Percentiles rank a stretch among this genome's conserved stretches.
Conservation (phyloP, 306 rosid species). For the Vigna angularis region DNA sequence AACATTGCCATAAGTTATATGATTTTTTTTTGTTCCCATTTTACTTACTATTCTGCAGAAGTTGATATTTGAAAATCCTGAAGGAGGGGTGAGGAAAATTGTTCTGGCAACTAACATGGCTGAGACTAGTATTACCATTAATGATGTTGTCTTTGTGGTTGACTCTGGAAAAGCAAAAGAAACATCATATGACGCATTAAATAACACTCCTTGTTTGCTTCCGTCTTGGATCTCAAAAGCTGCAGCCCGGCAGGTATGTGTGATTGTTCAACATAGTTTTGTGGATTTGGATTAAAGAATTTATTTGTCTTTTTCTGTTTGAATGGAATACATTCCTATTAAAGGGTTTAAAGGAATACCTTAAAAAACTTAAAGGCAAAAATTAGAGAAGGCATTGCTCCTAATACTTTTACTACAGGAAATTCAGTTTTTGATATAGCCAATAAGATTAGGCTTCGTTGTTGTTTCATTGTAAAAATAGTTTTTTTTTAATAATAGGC, state of each 20-base stretch:
- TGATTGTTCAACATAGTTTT: slow-evolving; percentile 35
- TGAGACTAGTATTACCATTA: slow-evolving; percentile 94
- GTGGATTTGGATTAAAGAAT: slow-evolving; percentile 30
- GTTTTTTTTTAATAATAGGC: neutral
- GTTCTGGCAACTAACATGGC: slow-evolving; percentile 98
- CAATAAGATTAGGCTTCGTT: slow-evolving; percentile 6
- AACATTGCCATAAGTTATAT: slow-evolving; percentile 5
- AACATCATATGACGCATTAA: slow-evolving; percentile 95
- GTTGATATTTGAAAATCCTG: slow-evolving; percentile 86
- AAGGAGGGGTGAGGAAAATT: slow-evolving; percentile 87
- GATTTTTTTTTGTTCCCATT: slow-evolving; percentile 31
- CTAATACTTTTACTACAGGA: slow-evolving; percentile 22
- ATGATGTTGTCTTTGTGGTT: slow-evolving; percentile 90
- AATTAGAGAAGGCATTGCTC: slow-evolving; percentile 11
- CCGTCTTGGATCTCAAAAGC: slow-evolving; percentile 99
- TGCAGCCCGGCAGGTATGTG: slow-evolving; percentile 86
- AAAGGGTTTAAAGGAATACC: slow-evolving; percentile 33
- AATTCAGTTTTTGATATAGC: slow-evolving; percentile 31
- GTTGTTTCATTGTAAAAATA: slow-evolving; percentile 19
- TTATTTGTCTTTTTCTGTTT: slow-evolving; percentile 5
- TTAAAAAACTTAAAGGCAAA: slow-evolving; percentile 2
- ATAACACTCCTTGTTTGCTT: slow-evolving; percentile 98
- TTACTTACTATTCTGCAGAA: slow-evolving; percentile 60
- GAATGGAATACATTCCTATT: slow-evolving; percentile 24
- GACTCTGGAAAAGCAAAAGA: slow-evolving; percentile 99